A percentile compares a stretch with the other conserved stretches of the same genome.
phyloP scores from a whole-genome alignment of 2,329 filamentous ascomycete genomes.

The Aspergillus puulaauensis region DNA sequence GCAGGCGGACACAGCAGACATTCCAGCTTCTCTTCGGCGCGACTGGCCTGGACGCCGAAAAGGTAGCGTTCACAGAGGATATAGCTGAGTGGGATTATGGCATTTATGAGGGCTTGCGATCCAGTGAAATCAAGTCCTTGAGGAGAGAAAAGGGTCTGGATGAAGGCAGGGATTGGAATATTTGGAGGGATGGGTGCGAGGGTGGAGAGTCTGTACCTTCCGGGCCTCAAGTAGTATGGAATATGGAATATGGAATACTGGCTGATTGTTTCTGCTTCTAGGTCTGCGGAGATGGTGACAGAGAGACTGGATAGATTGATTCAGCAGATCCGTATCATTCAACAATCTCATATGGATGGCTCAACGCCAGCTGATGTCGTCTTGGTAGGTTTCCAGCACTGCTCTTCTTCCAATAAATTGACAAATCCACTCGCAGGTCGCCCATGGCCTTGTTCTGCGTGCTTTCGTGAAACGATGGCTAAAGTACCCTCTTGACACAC shows the following conservation, averaged over 20 bases:
- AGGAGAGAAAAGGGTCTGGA: slow-evolving; percentile 52
- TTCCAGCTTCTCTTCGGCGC: background rate
- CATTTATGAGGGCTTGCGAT: background rate
- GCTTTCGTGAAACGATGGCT: background rate
- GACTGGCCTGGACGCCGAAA: background rate
- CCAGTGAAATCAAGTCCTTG: slow-evolving; percentile 9
- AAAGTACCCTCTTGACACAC: background rate
- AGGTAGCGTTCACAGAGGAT: background rate
- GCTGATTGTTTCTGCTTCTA: background rate
- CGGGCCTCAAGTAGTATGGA: background rate
- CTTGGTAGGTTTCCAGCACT: background rate
- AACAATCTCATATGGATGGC: background rate
- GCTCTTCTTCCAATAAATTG: background rate
- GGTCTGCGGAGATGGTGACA: background rate
- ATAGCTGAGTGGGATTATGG: slow-evolving; percentile 1
- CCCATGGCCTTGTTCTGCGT: background rate
- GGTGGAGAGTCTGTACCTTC: slow-evolving; percentile 49
- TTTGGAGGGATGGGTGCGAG: slow-evolving; percentile 60
- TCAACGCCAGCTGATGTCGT: background rate
- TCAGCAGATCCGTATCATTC: background rate
- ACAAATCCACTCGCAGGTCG: background rate
- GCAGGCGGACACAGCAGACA: background rate
- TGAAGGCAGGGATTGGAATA: slow-evolving; percentile 52
- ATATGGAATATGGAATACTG: too few species aligned
- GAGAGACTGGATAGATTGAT: background rate